Base-by-base conservation (phyloP, 495 filamentous ascomycete genomes). In the Xylaria castorea region DNA sequence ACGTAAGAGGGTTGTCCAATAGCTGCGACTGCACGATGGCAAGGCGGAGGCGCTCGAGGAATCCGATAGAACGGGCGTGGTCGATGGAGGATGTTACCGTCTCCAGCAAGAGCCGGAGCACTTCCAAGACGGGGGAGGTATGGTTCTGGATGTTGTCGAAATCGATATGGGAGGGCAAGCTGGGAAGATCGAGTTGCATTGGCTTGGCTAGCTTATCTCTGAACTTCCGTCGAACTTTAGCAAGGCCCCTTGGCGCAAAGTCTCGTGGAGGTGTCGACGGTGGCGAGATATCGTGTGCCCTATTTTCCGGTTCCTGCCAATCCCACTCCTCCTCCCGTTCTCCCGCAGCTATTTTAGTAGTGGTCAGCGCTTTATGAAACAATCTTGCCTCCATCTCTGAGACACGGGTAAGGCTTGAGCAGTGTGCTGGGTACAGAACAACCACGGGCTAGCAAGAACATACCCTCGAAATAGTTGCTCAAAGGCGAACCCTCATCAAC, bases 41-140 rank as follows among this genome's bases (percentile, higher is more conserved):
- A 79, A 98, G 98, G 32, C 96, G 92, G 69, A 98, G 98, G 75
- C 95, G 92, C 84, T 99, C 96, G 61, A 99, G 87, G 76, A 99
- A 99, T 57, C 90, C 88, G 72, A 91, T 86, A 77, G 96, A 97
- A 73, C 97, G 94, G 69, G 90, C 90, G 74, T 91, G 88, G 48
- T 93, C 92, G 73, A 98, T 87, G 66, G 91, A 89, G 53, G 93
- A 92, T 74, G 93, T 95, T 55, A 93, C 86, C 14, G 88, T 87
- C 75, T 82, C 83, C 81, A 90, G 62, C 40, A 75, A 68, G 16
- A 80, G 55, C 68, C 73, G 76, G 25, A 80, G 18, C 40, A 76
- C 64, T 40, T 76, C 75, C 53, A 80, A 20, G 22, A 76, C 53
- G 40, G 78, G 73, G 38, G 74, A 74, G 38, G 76, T 72, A 67